Evolutionary conservation across 2,329 filamentous ascomycete genomes (phyloP).

Genomic region (Daldinia sp.): DNA sequence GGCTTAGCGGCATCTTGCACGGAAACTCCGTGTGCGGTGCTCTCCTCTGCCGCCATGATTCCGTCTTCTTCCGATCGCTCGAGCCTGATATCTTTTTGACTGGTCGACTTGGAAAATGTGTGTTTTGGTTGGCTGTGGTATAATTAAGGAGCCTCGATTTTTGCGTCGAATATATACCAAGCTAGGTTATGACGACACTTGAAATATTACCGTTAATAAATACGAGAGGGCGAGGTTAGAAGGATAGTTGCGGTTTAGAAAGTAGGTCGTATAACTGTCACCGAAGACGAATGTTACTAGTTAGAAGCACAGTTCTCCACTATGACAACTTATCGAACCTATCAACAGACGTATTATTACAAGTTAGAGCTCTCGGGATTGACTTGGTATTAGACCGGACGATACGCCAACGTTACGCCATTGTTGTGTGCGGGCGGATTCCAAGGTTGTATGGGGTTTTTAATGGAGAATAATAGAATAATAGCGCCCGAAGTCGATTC

Average conservation of each 20-base stretch:
- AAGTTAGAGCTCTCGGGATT: not conserved
- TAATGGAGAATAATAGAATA: not conserved
- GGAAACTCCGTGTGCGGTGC: slow-evolving; percentile 10
- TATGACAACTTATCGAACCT: slow-evolving; percentile 1
- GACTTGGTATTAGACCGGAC: not conserved
- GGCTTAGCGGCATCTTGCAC: slow-evolving; percentile 32
- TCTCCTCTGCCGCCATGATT: slow-evolving; percentile 38
- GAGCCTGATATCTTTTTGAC: not conserved
- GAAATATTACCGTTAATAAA: too few relatives aligned
- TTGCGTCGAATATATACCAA: not conserved
- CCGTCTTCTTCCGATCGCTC: slow-evolving; percentile 11
- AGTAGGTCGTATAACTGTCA: not conserved
- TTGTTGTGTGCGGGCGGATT: slow-evolving; percentile 13
- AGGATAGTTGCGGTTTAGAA: not conserved
- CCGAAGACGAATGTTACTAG: not conserved
- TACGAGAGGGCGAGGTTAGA: not conserved
- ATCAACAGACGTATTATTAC: not conserved
- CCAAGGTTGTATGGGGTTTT: not conserved
- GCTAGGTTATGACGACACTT: not conserved
- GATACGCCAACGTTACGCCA: slow-evolving; percentile 16
- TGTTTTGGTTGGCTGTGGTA: not conserved
- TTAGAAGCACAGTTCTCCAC: not conserved
- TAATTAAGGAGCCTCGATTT: not conserved
- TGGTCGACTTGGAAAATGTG: not conserved
- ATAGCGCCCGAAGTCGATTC: slow-evolving; percentile 5